Evolutionary conservation across 148 eudicot genomes (phyloP), one percentile per base, ranked within the genome.

Genomic region (Cornus kousa): DNA sequence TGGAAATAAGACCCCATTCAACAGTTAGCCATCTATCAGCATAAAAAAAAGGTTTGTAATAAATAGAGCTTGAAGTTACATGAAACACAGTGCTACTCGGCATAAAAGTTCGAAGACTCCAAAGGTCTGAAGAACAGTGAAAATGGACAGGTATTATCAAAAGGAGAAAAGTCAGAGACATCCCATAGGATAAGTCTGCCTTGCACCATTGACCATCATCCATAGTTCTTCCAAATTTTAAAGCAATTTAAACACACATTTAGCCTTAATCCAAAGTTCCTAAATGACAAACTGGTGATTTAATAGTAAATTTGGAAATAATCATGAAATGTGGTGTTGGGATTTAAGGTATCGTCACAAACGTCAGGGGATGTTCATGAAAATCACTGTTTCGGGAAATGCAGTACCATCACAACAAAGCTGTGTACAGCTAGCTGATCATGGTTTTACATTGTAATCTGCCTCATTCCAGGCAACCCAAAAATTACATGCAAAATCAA

Each of bases 401-500:
- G 28, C 28, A 28, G 28, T 28, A 28, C 28, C 28, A 28, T 28
- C 28, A 28, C 28, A 50, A 8, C 13, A 8, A 50, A 50, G 2
- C 14, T 50, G 65, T 3, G n/a, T 10, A 4, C 1, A 60, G 22
- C 65, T 65, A 60, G 22, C 65, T 65, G 40, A 67, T 39, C 37
- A 31, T 67, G 79, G 40, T 66, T 67, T 75, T 40, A 24, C 28
- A 67, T 43, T 16, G 14, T 22, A 23, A 14, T 22, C 65, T 64
- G 9, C 55, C 35, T 9, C 17, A 5, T 40, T 40, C 31, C 50
- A 70, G 24, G 32, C 10, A 71, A 65, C 39, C 33, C 39, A 1
- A 75, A 8, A 75, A 28, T 16, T 37, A 23, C 14, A 9, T 57
- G 77, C 17, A 60, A 19, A 73, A 73, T 73, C 76, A 73, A 55